These are phyloP conservation scores for Suhomyces vadensis DNA, from an alignment of 805 yeast genomes.

Conservation along the genomic window DNA sequence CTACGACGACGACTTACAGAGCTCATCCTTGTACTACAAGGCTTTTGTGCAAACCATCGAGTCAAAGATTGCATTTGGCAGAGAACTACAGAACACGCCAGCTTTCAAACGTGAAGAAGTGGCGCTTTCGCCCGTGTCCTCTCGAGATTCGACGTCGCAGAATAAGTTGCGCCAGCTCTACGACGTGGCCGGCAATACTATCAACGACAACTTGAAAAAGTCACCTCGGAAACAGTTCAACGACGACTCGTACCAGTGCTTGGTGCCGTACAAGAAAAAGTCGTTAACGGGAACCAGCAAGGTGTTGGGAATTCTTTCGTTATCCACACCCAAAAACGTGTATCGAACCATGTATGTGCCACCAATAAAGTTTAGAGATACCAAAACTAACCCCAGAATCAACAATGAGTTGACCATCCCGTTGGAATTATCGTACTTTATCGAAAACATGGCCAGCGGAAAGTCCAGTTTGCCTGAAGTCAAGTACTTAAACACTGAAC, in stretches of 20 bases:
- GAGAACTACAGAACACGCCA: conserved; percentile 16
- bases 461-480: conserved; percentile 33
- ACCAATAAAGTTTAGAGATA: conserved; percentile 29
- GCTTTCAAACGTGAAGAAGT: conserved; percentile 9
- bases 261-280: conserved; percentile 35
- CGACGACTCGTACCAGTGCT: conserved; percentile 32
- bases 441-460: conserved; percentile 11
- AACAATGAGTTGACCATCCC: conserved; percentile 31
- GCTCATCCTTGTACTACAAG: conserved; percentile 27
- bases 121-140: conserved; percentile 20
- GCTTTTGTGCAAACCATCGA: conserved; percentile 36
- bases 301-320: conserved; percentile 31
- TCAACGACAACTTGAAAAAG: conserved; percentile 15
- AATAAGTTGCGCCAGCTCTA: conserved; percentile 36
- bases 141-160: conserved; percentile 16
- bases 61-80: conserved; percentile 27
- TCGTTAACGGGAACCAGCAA: conserved; percentile 33
- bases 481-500: conserved; percentile 33
- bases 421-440: conserved; percentile 29
- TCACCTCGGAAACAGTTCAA: conserved; percentile 15
- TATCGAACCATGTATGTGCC: conserved; percentile 33
- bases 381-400: not conserved
- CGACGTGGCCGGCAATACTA: conserved; percentile 23
- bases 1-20: conserved; percentile 18
- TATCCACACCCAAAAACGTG: conserved; percentile 35